These are phyloP conservation scores for Platanus orientalis DNA, from an alignment of 164 flowering plant genomes.

Conservation along the genomic window DNA sequence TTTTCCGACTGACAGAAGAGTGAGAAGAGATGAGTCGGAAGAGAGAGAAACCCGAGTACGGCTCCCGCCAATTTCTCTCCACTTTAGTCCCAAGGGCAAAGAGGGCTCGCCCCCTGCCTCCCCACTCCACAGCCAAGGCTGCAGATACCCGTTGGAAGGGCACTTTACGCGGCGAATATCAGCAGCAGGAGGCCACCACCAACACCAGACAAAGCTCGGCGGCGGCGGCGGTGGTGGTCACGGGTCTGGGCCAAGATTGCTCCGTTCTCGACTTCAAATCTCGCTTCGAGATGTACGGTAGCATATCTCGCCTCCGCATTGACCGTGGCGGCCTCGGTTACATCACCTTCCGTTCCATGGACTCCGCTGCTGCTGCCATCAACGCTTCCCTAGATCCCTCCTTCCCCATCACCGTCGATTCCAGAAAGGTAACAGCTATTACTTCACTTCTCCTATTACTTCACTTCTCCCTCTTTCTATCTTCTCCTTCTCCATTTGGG, in stretches of 20 bases:
- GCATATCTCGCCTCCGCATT: conserved; percentile 71
- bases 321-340: conserved; percentile 53
- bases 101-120: conserved; percentile 40
- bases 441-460: conserved; percentile 6
- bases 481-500: not conserved
- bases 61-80: conserved; percentile 28
- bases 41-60: conserved; percentile 42
- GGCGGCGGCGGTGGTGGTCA: conserved; percentile 44
- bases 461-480: not conserved
- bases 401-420: conserved; percentile 50
- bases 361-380: conserved; percentile 66
- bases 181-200: not conserved
- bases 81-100: conserved; percentile 23
- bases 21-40: conserved; percentile 40
- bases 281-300: conserved; percentile 76
- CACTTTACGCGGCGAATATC: too few species aligned
- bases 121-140: conserved; percentile 1
- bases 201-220: conserved; percentile 15
- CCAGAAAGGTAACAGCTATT: conserved; percentile 33
- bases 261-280: conserved; percentile 78
- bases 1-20: too few species aligned
- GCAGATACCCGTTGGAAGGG: not conserved
- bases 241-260: conserved; percentile 46
- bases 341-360: conserved; percentile 58
- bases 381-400: conserved; percentile 59